Conservation (phyloP, 805 yeast genomes). For the Deakozyma indianensis region DNA sequence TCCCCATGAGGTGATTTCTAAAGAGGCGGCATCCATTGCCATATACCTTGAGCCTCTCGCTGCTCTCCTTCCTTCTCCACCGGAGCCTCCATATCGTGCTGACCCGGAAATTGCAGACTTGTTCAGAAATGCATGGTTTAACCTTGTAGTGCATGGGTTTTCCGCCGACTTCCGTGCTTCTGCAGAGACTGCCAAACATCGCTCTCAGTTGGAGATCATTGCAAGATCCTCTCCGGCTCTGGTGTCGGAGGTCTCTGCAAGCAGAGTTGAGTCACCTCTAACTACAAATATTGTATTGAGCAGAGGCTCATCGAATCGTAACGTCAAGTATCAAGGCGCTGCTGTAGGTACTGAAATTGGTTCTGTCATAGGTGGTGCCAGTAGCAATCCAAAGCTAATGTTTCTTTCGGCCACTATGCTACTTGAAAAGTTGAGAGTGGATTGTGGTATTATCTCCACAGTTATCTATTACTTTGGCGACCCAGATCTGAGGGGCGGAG, state of each 20-base stretch:
- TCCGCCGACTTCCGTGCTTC: constrained; percentile 36
- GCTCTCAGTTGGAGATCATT: constrained; percentile 41
- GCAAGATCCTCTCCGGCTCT: constrained; percentile 83
- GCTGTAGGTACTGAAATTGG: constrained; percentile 30
- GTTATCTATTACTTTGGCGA: constrained; percentile 70
- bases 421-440: constrained; percentile 66
- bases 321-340: constrained; percentile 52
- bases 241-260: constrained; percentile 67
- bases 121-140: constrained; percentile 89
- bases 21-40: constrained; percentile 54
- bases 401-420: constrained; percentile 72
- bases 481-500: constrained; percentile 57
- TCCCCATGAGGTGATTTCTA: constrained; percentile 29
- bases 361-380: constrained; percentile 27
- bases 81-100: constrained; percentile 26
- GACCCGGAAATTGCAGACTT: constrained; percentile 15
- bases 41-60: constrained; percentile 62
- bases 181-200: constrained; percentile 33
- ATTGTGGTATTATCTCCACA: constrained; percentile 70
- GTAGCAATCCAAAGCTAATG: constrained; percentile 39
- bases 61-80: constrained; percentile 46
- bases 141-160: constrained; percentile 83
- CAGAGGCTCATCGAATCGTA: constrained; percentile 75
- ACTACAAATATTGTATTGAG: constrained; percentile 84
- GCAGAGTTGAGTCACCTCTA: constrained; percentile 78